Conservation (phyloP, 768 basidiomycete genomes). For the Suillus decipiens region DNA sequence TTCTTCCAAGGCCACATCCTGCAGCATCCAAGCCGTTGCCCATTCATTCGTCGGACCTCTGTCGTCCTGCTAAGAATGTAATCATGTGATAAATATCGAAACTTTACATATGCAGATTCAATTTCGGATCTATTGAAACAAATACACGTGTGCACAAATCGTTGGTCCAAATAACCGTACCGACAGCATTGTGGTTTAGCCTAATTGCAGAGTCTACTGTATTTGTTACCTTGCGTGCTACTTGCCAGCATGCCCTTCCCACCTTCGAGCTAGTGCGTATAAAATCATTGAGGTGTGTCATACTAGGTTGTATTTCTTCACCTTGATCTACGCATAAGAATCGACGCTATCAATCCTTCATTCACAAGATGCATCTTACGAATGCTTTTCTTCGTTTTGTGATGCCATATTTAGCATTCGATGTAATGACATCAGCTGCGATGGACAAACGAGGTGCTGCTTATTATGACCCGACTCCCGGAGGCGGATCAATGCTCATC, state of each 20-base stretch:
- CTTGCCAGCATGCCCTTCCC: background rate
- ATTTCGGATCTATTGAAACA: background rate
- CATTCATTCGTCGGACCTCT: background rate
- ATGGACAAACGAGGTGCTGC: slow-evolving; percentile 16
- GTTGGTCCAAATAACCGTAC: background rate
- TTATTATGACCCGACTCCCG: slow-evolving; percentile 36
- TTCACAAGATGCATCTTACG: background rate
- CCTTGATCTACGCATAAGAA: background rate
- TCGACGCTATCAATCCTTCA: background rate
- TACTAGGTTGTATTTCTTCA: background rate
- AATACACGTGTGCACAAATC: background rate
- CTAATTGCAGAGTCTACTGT: background rate
- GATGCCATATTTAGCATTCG: background rate
- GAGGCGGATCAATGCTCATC: slow-evolving; percentile 47
- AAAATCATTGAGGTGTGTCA: background rate
- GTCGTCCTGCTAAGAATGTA: background rate
- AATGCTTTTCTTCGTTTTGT: background rate
- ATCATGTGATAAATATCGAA: background rate
- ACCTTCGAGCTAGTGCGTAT: background rate
- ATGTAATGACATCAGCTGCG: background rate
- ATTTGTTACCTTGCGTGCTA: background rate
- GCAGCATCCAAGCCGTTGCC: background rate
- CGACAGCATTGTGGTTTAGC: background rate
- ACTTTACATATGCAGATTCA: background rate
- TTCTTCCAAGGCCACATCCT: background rate